Base-by-base conservation (phyloP, 495 filamentous ascomycete species). In the Emericellopsis terricola region DNA sequence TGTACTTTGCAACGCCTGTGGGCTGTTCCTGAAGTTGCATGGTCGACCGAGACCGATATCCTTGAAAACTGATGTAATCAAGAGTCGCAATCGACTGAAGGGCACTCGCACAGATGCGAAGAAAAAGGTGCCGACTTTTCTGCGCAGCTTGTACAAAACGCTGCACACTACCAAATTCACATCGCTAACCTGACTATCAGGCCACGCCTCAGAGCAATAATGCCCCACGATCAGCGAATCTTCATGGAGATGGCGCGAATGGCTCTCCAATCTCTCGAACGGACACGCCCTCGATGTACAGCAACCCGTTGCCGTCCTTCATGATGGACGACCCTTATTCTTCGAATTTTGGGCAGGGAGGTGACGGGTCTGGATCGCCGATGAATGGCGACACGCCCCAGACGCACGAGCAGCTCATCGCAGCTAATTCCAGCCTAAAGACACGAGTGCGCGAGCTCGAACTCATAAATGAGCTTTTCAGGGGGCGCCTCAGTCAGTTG, bases 1-100 rank as follows among this genome's bases (percentile, higher is more conserved):
- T 2, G 86, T 99, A n/a, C 81, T 99, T 28, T 99, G 89, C 72
- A 99, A 99, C 59, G 89, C 89, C 38, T 97, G 89, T 57, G 89
- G 89, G 33, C 59, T 97, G 27, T 97, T 94, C 58, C 65, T 97
- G 42, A 99, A 99, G 63, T 73, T 99, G 40, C 89, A 99, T 44
- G 82, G 83, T 40, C 74, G 84, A 15, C 73, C 91, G 41, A 76
- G 89, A 34, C 91, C 91, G 47, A 92, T 92, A 56, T 86, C 78
- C 42, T 69, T 99, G 44, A 99, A 99, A 62, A 99, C 91, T 29
- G 91, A 99, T 63, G 85, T 96, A 39, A 99, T 99, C 60, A 99
- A 99, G 60, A 94, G 86, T 61, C 85, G 89, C 45, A 99, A 99
- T 52, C 75, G 89, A 36, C 86, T 96, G 32, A 96, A 96, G 64